Percentiles rank a stretch among this genome's conserved stretches.
These are phyloP conservation scores for Pseudocercospora fuligena DNA, from an alignment of 2,329 filamentous ascomycete species.

Conservation along the genomic window DNA sequence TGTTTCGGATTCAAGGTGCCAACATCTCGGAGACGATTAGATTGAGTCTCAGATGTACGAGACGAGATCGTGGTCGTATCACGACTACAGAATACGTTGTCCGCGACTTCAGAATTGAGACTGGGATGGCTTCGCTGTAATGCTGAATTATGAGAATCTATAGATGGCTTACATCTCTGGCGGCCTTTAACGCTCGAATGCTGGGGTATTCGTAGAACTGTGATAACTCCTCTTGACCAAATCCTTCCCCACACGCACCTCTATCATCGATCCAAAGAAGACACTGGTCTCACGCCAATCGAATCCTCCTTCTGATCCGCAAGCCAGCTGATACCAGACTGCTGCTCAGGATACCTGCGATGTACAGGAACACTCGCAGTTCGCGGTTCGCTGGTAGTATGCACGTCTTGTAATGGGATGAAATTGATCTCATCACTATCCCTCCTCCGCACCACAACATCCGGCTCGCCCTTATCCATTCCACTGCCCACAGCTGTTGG, in stretches of 20 bases:
- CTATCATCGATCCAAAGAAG: neutral
- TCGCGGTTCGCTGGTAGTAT: neutral
- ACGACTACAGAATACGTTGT: too few species aligned
- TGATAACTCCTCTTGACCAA: neutral
- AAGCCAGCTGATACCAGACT: constrained; percentile 1
- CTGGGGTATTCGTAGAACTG: neutral
- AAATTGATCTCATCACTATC: constrained; percentile 19
- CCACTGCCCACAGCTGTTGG: constrained; percentile 9
- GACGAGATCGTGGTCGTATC: too few species aligned
- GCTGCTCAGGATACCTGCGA: neutral
- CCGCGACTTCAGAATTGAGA: too few species aligned
- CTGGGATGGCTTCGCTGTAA: neutral
- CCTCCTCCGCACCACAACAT: constrained; percentile 10
- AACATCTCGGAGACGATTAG: neutral
- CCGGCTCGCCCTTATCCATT: neutral
- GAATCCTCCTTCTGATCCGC: neutral
- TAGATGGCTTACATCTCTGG: neutral
- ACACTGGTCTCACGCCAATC: neutral
- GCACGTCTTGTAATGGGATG: constrained; percentile 24
- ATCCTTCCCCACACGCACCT: neutral
- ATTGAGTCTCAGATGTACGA: neutral
- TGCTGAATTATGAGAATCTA: neutral
- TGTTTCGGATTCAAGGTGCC: neutral
- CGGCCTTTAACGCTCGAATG: neutral
- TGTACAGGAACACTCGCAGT: neutral